A percentile compares a stretch with the other conserved stretches of the same genome.
These are phyloP conservation scores for Tetracladium setigerum DNA, from an alignment of 495 filamentous ascomycete genomes.

Conservation along the genomic window DNA sequence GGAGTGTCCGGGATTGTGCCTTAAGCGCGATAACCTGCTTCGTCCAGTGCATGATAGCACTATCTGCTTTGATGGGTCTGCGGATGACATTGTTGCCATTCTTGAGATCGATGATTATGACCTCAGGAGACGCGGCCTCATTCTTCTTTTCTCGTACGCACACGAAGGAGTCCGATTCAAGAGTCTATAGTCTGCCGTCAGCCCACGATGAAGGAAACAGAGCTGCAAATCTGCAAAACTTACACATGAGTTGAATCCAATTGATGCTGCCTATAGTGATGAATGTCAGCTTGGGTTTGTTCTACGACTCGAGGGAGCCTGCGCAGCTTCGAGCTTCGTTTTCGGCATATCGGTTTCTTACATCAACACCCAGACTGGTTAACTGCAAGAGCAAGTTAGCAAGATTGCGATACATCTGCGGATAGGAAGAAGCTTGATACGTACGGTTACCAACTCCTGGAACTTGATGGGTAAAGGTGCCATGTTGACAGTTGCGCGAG, in stretches of 20 bases:
- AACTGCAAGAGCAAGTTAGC: conserved; percentile 41
- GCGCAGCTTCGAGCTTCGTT: conserved; percentile 3
- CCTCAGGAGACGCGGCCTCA: conserved; percentile 75
- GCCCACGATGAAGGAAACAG: conserved; percentile 2
- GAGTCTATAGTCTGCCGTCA: conserved; percentile 51
- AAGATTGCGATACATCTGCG: conserved; percentile 4
- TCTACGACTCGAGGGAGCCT: conserved; percentile 11
- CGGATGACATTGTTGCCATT: conserved; percentile 78
- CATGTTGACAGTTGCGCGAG: conserved; percentile 42
- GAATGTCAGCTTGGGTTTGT: conserved; percentile 29
- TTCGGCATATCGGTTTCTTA: conserved; percentile 32
- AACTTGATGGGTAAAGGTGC: conserved; percentile 89
- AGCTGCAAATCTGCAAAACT: conserved; percentile 29
- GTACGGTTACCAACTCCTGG: conserved; percentile 84
- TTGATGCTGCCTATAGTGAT: conserved; percentile 58
- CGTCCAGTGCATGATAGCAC: conserved; percentile 98
- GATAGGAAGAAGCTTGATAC: conserved; percentile 16
- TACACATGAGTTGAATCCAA: conserved; percentile 97
- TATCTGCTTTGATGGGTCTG: conserved; percentile 96
- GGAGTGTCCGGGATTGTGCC: conserved; percentile 83
- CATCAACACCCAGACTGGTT: conserved; percentile 72
- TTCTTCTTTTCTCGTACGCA: conserved; percentile 90
- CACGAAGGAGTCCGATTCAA: conserved; percentile 94
- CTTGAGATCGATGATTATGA: conserved; percentile 94
- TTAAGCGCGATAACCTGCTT: conserved; percentile 94